Conservation (phyloP, 1,284 basidiomycete species). For the Pseudomicrostroma phylloplanum region DNA sequence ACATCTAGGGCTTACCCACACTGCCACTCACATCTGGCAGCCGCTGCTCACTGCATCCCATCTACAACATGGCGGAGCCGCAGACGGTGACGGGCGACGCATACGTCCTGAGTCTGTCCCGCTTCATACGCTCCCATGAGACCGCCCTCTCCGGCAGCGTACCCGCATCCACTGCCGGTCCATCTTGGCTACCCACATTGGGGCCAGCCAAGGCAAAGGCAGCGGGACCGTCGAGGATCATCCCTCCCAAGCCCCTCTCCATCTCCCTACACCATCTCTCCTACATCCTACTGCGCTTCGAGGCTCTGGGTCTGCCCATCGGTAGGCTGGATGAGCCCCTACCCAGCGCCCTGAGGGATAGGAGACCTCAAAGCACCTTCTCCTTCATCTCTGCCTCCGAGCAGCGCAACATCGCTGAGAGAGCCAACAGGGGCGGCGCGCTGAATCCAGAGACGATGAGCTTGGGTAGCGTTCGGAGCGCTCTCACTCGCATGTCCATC, state of each 20-base stretch:
- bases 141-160: neutral
- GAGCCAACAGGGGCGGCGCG: constrained; percentile 12
- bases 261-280: constrained; percentile 77
- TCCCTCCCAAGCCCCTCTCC: constrained; percentile 55
- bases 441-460: constrained; percentile 58
- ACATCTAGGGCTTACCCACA: too few relatives aligned
- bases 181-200: constrained; percentile 12
- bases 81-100: neutral
- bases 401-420: constrained; percentile 2
- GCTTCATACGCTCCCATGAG: neutral
- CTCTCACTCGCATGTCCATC: constrained; percentile 67
- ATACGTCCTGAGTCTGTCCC: neutral
- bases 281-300: constrained; percentile 78
- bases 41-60: neutral
- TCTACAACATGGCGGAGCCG: neutral
- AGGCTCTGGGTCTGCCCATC: constrained; percentile 64
- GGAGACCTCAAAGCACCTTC: constrained; percentile 13
- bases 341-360: constrained; percentile 4
- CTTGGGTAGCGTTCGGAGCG: constrained; percentile 68
- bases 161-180: neutral
- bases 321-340: constrained; percentile 71
- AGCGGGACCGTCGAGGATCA: neutral
- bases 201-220: constrained; percentile 20
- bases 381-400: constrained; percentile 61
- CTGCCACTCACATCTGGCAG: too few relatives aligned